These are phyloP conservation scores for Orbilia quercus DNA, from an alignment of 2,329 filamentous ascomycete species.

Conservation along the genomic window DNA sequence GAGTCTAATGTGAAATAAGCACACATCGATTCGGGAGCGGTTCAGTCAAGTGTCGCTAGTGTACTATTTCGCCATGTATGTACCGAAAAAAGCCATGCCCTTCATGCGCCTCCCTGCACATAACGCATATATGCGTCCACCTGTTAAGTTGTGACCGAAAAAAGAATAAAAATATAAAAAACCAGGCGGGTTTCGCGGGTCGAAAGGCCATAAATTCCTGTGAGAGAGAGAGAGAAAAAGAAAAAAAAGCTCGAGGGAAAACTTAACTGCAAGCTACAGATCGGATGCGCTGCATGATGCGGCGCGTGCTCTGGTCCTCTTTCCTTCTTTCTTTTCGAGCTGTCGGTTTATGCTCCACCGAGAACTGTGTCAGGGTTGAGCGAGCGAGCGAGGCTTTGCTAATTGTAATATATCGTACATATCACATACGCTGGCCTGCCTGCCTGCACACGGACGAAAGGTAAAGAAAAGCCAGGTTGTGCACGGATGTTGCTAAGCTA, in stretches of 20 bases:
- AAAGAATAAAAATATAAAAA: too few species aligned
- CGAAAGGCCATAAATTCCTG: not conserved
- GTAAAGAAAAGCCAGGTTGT: too few species aligned
- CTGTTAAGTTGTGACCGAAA: slow-evolving; percentile 18
- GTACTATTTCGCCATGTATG: too few species aligned
- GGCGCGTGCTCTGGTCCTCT: slow-evolving; percentile 31
- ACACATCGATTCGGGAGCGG: too few species aligned
- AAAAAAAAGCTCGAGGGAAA: slow-evolving; percentile 10
- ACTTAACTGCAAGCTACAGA: slow-evolving; percentile 4
- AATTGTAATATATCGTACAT: not conserved
- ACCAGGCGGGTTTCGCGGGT: slow-evolving; percentile 48
- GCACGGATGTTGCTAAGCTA: slow-evolving; percentile 42
- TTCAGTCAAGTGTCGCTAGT: too few species aligned
- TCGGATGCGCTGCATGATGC: slow-evolving; percentile 45
- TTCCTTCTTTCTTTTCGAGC: not conserved
- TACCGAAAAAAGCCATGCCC: slow-evolving; percentile 14
- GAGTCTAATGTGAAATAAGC: too few species aligned
- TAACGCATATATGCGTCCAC: slow-evolving; percentile 17
- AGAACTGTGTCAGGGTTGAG: slow-evolving; percentile 16
- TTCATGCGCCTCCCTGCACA: slow-evolving; percentile 26
- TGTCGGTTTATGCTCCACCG: slow-evolving; percentile 10
- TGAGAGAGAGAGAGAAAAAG: slow-evolving; percentile 14
- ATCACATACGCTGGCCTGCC: not conserved
- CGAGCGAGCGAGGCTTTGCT: slow-evolving; percentile 1
- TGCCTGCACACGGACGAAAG: not conserved